Percentiles rank a stretch among this genome's conserved stretches.
phyloP scores from a whole-genome alignment of 2,329 filamentous ascomycete species.

The Paraconiothyrium brasiliense region DNA sequence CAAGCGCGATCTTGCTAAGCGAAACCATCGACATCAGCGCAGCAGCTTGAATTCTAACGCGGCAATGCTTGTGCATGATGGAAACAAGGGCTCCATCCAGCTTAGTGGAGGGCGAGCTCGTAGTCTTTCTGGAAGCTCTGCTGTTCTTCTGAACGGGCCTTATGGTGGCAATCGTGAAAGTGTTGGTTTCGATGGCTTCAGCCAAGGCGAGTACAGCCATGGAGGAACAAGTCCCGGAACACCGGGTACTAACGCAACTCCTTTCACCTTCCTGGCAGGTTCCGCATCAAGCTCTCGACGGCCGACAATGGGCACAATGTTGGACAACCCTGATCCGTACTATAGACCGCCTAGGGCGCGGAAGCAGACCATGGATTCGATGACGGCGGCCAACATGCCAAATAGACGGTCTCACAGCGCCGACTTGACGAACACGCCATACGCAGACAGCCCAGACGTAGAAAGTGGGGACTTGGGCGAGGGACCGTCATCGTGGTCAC shows the following conservation, averaged over 20 bases:
- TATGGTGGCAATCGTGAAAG: constrained; percentile 57
- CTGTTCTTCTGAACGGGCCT: constrained; percentile 65
- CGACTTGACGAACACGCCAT: constrained; percentile 58
- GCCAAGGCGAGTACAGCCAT: constrained; percentile 61
- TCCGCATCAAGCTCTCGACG: constrained; percentile 54
- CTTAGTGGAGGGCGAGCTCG: constrained; percentile 63
- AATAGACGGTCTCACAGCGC: constrained; percentile 58
- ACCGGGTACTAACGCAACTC: constrained; percentile 76
- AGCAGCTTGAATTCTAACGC: constrained; percentile 85
- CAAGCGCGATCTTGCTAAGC: constrained; percentile 84
- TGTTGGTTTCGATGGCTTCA: constrained; percentile 63
- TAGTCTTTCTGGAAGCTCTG: constrained; percentile 70
- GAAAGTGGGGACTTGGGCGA: constrained; percentile 46
- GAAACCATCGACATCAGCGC: constrained; percentile 72
- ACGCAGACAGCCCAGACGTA: constrained; percentile 54
- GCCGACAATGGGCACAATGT: constrained; percentile 43
- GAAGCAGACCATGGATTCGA: constrained; percentile 63
- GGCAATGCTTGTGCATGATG: constrained; percentile 78
- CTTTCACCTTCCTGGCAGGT: constrained; percentile 73
- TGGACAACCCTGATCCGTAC: constrained; percentile 73
- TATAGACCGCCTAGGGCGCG: constrained; percentile 84
- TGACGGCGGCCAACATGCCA: constrained; percentile 58
- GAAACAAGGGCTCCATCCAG: constrained; percentile 68
- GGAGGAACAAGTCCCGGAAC: constrained; percentile 73
- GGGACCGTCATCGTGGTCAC: constrained; percentile 41